Evolutionary conservation across 108 stramenopile genomes (phyloP).

Genomic region (Stephanodiscus minutulus): DNA sequence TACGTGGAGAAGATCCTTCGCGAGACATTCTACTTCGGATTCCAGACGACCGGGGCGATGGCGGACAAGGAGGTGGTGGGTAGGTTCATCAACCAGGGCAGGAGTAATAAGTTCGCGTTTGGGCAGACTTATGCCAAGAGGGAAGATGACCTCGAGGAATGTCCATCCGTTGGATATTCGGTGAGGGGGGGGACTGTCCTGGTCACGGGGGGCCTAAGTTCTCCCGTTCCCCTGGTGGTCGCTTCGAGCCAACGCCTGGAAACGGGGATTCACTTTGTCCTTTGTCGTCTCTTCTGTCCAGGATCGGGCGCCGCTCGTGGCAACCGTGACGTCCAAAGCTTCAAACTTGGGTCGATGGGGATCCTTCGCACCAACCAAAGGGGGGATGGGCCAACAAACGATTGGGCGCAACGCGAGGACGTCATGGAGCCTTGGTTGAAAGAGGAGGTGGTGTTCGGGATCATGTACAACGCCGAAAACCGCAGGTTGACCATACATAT

Average conservation of each 20-base stretch:
- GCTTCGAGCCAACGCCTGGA: conserved; percentile 15
- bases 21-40: conserved; percentile 33
- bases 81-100: conserved; percentile 16
- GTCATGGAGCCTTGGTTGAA: conserved; percentile 7
- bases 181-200: conserved; percentile 19
- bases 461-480: conserved; percentile 25
- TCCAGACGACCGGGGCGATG: conserved; percentile 5
- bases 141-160: neutral
- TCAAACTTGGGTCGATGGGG: conserved; percentile 24
- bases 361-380: conserved; percentile 12
- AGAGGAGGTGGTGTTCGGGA: conserved; percentile 28
- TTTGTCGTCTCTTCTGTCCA: conserved; percentile 40
- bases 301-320: neutral
- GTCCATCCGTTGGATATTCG: conserved; percentile 2
- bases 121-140: neutral
- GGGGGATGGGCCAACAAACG: conserved; percentile 6
- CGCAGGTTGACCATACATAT: conserved; percentile 12
- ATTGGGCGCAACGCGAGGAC: conserved; percentile 17
- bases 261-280: conserved; percentile 16
- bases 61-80: conserved; percentile 23
- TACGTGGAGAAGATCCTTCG: conserved; percentile 28
- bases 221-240: conserved; percentile 6
- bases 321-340: conserved; percentile 11
- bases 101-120: conserved; percentile 31
- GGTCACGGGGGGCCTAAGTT: too few species aligned